Evolutionary conservation across 73 alveolate genomes (phyloP), one percentile per base, ranked within the genome.

Genomic region (Symbiodinium natans): DNA sequence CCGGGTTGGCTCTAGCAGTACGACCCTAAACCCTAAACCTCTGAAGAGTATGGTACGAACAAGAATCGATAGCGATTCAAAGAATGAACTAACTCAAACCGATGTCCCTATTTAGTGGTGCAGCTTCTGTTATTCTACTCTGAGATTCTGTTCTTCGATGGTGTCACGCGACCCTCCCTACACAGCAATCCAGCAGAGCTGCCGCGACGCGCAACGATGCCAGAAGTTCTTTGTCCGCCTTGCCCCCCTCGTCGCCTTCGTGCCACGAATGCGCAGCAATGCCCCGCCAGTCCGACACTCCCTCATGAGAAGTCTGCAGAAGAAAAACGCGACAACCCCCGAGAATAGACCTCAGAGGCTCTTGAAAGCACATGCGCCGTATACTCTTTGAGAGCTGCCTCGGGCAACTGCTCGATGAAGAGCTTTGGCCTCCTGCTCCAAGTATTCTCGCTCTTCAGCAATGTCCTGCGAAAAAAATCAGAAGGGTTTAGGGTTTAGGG

Each of bases 361-460:
- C 31, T 52, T 52, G 15, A 23, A 52, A 21, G 23, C 31, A 8
- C 71, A 52, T 29, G n/a, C 17, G 71, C n/a, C 23, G 15, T 0
- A 43, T 43, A 21, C 17, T 52, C 71, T 52, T 23, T 52, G n/a
- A 29, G 71, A 52, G n/a, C n/a, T n/a, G 71, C 71, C 71, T 52
- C 71, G 71, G 23, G 71, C 63, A 63, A 38, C 83, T 19, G 85
- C 84, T 56, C 84, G 36, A 54, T 59, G 85, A 27, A 87, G 63
- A 36, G 39, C 68, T 39, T 87, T 87, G 21, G 94, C 94, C 63
- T 87, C 75, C 68, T 87, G 34, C 40, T 54, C 94, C 40, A 87
- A 41, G 84, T 34, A 54, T 84, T 87, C 94, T 21, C 94, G 94
- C 63, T 87, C 94, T 87, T 87, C 94, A 23, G 94, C 94, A n/a